Evolutionary conservation across 2,329 filamentous ascomycete genomes (phyloP), one percentile per base, ranked within the genome.

Genomic region (Blastomyces gilchristii): DNA sequence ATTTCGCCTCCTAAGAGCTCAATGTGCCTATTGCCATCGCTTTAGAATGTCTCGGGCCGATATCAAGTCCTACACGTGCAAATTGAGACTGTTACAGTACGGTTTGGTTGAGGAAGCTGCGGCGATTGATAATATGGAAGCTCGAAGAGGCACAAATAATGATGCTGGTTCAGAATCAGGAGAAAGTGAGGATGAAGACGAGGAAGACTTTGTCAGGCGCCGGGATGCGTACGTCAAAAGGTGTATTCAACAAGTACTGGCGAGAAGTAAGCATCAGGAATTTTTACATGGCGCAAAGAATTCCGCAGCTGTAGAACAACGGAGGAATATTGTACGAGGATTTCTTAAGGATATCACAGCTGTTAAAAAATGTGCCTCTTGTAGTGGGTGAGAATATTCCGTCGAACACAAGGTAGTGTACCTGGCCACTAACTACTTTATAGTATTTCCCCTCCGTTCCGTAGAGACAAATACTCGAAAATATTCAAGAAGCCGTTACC

Each of bases 401-500:
- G 7, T 41, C 8, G 18, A 8, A 22, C 14, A 37, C 18, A 28
- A 22, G 7, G 28, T 59, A 18, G 16, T 62, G 25, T 22, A 49
- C 57, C 18, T 5, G 18, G 22, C 39, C 14, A 22, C 47, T 63
- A 39, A 58, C 22, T 16, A 8, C 4, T 58, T 18, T 60, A 65
- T 65, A 89, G 88, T 37, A 85, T 94, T 65, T 92, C 89, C 16
- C 92, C 91, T 12, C 81, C 81, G 1, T 97, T 90, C 76, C 87
- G 93, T 69, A 97, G 96, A 74, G 93, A 99, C 71, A 84, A 88
- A 53, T 94, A 86, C 70, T 88, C 92, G 72, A 99, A 97, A 76
- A 91, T 99, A 62, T 99, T 97, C 75, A 87, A 93, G 72, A 94
- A 89, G 72, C 81, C 88, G 1, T 78, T 97, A 63, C 84, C 82